Evolutionary conservation across 2,329 filamentous ascomycete species (phyloP).

Genomic region (Ophiostoma ulmi): DNA sequence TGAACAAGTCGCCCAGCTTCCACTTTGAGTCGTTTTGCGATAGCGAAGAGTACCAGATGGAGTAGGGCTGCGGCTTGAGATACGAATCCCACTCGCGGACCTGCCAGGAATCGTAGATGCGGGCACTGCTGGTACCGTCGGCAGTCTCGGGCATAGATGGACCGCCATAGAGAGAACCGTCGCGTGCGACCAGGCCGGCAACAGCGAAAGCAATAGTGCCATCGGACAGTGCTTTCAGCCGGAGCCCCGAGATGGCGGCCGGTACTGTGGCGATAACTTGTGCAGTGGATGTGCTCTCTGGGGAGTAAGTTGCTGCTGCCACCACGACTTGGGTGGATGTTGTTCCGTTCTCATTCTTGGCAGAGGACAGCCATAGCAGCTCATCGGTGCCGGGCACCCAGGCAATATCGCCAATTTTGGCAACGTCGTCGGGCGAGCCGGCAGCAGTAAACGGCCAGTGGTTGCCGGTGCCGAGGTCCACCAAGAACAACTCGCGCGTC

Average conservation of each 20-base stretch:
- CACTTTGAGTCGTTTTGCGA: conserved; percentile 28
- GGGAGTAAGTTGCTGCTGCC: conserved; percentile 30
- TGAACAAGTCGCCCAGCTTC: conserved; percentile 33
- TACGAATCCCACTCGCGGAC: conserved; percentile 36
- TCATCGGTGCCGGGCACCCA: conserved; percentile 36
- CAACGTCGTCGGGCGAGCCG: conserved; percentile 28
- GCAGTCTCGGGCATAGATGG: conserved; percentile 29
- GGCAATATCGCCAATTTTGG: conserved; percentile 33
- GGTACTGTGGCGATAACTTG: conserved; percentile 28
- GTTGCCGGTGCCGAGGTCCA: conserved; percentile 33
- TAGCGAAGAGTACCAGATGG: conserved; percentile 36
- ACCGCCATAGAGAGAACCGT: conserved; percentile 32
- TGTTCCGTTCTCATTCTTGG: conserved; percentile 32
- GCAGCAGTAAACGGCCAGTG: conserved; percentile 28
- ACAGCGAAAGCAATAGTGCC: conserved; percentile 37
- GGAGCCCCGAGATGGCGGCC: conserved; percentile 34
- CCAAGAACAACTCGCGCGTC: conserved; percentile 35
- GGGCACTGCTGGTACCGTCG: conserved; percentile 31
- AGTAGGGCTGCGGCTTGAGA: conserved; percentile 32
- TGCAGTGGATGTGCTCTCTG: background rate
- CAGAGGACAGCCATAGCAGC: conserved; percentile 35
- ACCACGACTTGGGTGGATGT: conserved; percentile 31
- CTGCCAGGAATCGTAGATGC: conserved; percentile 35
- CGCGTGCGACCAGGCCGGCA: conserved; percentile 33
- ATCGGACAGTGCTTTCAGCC: conserved; percentile 35